These are phyloP conservation scores for Boletus rubropictus DNA, from an alignment of 768 basidiomycete species.

Conservation along the genomic window DNA sequence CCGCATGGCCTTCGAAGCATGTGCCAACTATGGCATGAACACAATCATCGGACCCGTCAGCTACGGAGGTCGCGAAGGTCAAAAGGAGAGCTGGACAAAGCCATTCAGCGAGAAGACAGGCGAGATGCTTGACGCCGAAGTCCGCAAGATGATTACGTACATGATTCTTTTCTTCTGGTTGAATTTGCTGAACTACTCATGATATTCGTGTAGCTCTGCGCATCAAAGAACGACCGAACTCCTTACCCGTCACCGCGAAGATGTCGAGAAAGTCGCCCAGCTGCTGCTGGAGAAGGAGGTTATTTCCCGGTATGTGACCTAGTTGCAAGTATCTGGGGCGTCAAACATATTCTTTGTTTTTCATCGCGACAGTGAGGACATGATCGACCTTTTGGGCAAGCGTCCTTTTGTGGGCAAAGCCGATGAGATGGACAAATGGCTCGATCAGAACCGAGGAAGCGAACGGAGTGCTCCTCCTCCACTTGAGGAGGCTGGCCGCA, in stretches of 20 bases:
- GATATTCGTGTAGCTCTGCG: slow-evolving; percentile 45
- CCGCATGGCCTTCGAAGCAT: slow-evolving; percentile 93
- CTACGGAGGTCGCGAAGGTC: slow-evolving; percentile 83
- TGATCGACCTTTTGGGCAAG: slow-evolving; percentile 77
- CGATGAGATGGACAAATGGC: slow-evolving; percentile 97
- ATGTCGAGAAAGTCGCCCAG: slow-evolving; percentile 92
- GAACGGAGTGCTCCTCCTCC: slow-evolving; percentile 64
- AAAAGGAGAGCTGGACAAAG: slow-evolving; percentile 88
- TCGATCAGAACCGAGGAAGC: slow-evolving; percentile 67
- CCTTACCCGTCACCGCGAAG: slow-evolving; percentile 71
- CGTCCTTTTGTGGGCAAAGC: slow-evolving; percentile 71
- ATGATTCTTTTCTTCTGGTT: slow-evolving; percentile 15
- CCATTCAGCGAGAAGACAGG: slow-evolving; percentile 98
- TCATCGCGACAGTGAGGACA: slow-evolving; percentile 67
- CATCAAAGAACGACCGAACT: slow-evolving; percentile 80
- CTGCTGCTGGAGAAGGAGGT: slow-evolving; percentile 92
- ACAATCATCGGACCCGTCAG: slow-evolving; percentile 90
- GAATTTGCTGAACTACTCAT: slow-evolving; percentile 6
- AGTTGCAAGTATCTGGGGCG: neutral
- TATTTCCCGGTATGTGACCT: slow-evolving; percentile 67
- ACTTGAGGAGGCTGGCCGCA: slow-evolving; percentile 42
- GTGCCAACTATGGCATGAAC: slow-evolving; percentile 97
- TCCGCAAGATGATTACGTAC: slow-evolving; percentile 92
- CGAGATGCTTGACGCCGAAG: slow-evolving; percentile 85
- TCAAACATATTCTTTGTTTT: neutral